Conservation (phyloP, 139 green algal species). For the Coccomyxa sp. region DNA sequence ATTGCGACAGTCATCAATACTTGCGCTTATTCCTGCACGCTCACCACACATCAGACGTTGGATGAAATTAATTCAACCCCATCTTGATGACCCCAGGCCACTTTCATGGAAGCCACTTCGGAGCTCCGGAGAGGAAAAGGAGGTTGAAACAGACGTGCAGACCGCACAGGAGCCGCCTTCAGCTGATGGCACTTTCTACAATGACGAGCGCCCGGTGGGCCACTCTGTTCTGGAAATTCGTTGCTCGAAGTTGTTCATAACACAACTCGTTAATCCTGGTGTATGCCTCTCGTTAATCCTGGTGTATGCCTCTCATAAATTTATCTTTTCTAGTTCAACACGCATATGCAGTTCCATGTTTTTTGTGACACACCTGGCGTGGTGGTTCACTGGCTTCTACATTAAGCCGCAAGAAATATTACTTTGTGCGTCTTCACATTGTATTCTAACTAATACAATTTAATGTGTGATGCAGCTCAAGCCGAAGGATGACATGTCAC, state of each 20-base stretch:
- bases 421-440: no score
- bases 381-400: no score
- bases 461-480: not conserved
- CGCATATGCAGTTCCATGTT: no score
- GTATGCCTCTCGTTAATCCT: no score
- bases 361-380: no score
- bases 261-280: no score
- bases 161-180: not conserved
- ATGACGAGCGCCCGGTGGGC: conserved; percentile 9
- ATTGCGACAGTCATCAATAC: not conserved
- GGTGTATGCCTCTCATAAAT: not conserved
- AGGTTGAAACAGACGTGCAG: not conserved
- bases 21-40: not conserved
- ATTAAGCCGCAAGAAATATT: no score
- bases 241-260: not conserved
- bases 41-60: not conserved
- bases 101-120: not conserved
- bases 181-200: conserved; percentile 10
- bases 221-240: not conserved
- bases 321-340: not conserved
- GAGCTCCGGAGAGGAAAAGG: not conserved
- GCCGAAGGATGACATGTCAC: conserved; percentile 29
- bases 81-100: not conserved
- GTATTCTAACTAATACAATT: not conserved
- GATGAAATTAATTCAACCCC: not conserved